These are phyloP conservation scores for Macrophomina phaseolina DNA, from an alignment of 2,329 filamentous ascomycete species.

Conservation along the genomic window DNA sequence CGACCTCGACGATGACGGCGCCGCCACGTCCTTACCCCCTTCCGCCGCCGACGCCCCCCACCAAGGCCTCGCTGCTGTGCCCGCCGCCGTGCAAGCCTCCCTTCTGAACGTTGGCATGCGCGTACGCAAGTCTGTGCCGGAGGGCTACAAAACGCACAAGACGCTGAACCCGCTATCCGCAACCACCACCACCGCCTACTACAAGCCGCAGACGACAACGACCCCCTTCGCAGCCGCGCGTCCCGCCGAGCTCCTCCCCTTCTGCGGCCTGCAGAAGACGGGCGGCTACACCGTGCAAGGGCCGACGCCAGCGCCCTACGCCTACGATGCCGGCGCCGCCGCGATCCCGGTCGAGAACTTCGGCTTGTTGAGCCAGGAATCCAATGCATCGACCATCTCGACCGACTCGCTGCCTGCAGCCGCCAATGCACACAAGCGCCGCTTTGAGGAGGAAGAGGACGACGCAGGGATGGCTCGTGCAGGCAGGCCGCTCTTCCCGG, in stretches of 20 bases:
- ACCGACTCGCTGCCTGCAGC: constrained; percentile 33
- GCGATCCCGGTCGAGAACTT: constrained; percentile 36
- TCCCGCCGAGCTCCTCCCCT: constrained; percentile 72
- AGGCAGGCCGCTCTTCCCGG: constrained; percentile 1
- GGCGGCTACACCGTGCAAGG: constrained; percentile 57
- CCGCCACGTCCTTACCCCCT: background rate
- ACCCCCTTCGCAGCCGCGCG: constrained; percentile 26
- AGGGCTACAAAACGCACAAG: constrained; percentile 85
- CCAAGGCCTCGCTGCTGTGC: constrained; percentile 51
- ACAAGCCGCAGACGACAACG: background rate
- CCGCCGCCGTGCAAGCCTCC: constrained; percentile 73
- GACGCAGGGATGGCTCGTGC: constrained; percentile 37
- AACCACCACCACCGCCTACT: background rate
- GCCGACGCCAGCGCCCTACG: constrained; percentile 44
- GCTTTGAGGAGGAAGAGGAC: constrained; percentile 46
- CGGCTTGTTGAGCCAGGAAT: constrained; percentile 41
- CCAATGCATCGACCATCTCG: constrained; percentile 37
- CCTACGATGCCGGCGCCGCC: constrained; percentile 46
- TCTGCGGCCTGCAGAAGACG: constrained; percentile 79
- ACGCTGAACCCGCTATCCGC: constrained; percentile 29
- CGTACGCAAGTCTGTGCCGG: constrained; percentile 87
- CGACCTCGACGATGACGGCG: constrained; percentile 1
- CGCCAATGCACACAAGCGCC: constrained; percentile 49
- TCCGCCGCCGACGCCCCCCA: background rate
- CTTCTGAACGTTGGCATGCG: constrained; percentile 95